Conservation (phyloP, 2,329 filamentous ascomycete genomes). For the Canariomyces notabilis region DNA sequence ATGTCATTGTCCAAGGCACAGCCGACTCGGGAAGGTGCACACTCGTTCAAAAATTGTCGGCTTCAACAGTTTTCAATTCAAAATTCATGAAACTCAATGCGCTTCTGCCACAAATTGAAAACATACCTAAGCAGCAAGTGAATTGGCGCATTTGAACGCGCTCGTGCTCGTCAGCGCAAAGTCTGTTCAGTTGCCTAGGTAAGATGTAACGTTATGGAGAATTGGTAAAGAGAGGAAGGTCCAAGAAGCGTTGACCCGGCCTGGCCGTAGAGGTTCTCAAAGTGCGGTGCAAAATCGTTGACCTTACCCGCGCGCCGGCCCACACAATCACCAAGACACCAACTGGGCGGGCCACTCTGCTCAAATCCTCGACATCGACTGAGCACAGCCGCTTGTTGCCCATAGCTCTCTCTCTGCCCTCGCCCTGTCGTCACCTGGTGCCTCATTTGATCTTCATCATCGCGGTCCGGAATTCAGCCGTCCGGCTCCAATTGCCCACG, state of each 20-base stretch:
- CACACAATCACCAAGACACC: constrained; percentile 9
- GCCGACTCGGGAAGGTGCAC: background rate
- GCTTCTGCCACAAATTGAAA: too few species aligned
- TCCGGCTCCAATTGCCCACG: background rate
- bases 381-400: constrained; percentile 11
- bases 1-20: too few species aligned
- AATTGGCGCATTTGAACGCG: background rate
- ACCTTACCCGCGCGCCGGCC: constrained; percentile 11
- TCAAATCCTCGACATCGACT: constrained; percentile 2
- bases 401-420: constrained; percentile 1
- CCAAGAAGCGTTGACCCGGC: constrained; percentile 4
- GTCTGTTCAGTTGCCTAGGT: background rate
- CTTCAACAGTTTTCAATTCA: background rate
- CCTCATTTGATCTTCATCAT: too few species aligned
- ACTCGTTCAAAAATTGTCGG: background rate
- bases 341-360: too few species aligned
- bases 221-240: background rate
- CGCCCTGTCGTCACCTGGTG: background rate
- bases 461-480: background rate
- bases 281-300: constrained; percentile 21
- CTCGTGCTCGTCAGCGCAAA: too few species aligned
- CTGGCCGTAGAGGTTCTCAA: constrained; percentile 27
- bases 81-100: background rate
- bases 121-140: too few species aligned
- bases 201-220: background rate